Evolutionary conservation across 495 filamentous ascomycete species (phyloP).

Genomic region (Thermochaetoides thermophila): DNA sequence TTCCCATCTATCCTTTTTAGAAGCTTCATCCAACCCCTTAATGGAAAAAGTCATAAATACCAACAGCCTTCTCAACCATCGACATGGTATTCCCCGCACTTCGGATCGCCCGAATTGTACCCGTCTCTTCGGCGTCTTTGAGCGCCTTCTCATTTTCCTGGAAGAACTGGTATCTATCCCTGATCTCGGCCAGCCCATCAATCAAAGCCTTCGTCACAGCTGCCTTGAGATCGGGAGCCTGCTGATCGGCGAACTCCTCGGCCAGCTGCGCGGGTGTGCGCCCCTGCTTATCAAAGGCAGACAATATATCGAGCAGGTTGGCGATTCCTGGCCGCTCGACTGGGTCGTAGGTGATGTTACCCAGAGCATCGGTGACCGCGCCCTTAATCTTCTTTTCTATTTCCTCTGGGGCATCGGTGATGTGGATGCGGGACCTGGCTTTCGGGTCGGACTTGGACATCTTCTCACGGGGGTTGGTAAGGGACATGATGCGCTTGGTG

Average conservation of each 20-base stretch:
- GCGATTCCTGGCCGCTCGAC: constrained; percentile 60
- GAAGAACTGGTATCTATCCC: constrained; percentile 45
- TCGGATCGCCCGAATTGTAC: constrained; percentile 41
- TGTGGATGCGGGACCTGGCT: constrained; percentile 57
- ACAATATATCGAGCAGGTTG: constrained; percentile 67
- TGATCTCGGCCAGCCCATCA: constrained; percentile 38
- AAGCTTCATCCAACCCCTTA: neutral
- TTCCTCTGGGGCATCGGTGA: constrained; percentile 48
- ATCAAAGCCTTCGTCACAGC: constrained; percentile 41
- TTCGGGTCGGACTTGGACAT: constrained; percentile 84
- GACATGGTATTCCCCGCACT: constrained; percentile 58
- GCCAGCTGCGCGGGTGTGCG: constrained; percentile 42
- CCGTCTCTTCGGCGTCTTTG: constrained; percentile 42
- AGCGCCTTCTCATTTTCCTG: constrained; percentile 33
- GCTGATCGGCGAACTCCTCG: constrained; percentile 30
- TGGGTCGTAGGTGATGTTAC: constrained; percentile 57
- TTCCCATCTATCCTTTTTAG: too few relatives aligned
- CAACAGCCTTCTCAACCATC: constrained; percentile 45
- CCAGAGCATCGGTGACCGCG: constrained; percentile 63
- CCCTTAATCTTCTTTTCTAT: constrained; percentile 52
- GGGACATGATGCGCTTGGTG: constrained; percentile 76
- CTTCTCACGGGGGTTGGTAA: constrained; percentile 57
- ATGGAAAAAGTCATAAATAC: constrained; percentile 26
- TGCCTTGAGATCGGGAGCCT: constrained; percentile 54
- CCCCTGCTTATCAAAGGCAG: constrained; percentile 39